A percentile compares a stretch with the other conserved stretches of the same genome.
These are phyloP conservation scores for Bocquillonia castaneifolia DNA, from an alignment of 441 rosid species.

Conservation along the genomic window DNA sequence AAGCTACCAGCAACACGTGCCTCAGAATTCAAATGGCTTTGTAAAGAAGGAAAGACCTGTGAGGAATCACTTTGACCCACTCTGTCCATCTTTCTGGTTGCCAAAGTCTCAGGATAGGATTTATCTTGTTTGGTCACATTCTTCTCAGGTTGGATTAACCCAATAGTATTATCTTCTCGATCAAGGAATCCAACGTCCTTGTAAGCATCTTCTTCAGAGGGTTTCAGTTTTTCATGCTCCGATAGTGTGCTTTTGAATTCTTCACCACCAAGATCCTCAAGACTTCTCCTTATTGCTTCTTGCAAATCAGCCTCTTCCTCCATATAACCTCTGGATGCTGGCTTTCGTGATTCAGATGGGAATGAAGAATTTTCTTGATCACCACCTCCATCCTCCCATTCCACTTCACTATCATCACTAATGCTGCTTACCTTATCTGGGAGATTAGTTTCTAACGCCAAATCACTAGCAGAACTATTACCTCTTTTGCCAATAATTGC, in stretches of 20 bases:
- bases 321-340: constrained; percentile 52
- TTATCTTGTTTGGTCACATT: constrained; percentile 28
- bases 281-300: constrained; percentile 90
- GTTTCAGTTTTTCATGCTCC: constrained; percentile 21
- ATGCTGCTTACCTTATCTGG: constrained; percentile 27
- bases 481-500: constrained; percentile 31
- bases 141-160: constrained; percentile 21
- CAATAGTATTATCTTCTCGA: constrained; percentile 28
- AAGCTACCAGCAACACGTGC: constrained; percentile 21
- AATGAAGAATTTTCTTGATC: constrained; percentile 27
- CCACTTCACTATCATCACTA: constrained; percentile 55
- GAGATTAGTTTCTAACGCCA: constrained; percentile 30
- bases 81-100: constrained; percentile 26
- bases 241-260: constrained; percentile 23
- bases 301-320: constrained; percentile 83
- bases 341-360: constrained; percentile 29
- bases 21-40: constrained; percentile 28
- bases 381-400: constrained; percentile 59
- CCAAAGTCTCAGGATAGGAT: constrained; percentile 26
- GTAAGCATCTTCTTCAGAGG: constrained; percentile 27
- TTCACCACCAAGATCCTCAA: constrained; percentile 42
- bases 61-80: constrained; percentile 24
- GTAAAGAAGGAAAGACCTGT: constrained; percentile 27
- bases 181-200: constrained; percentile 20
- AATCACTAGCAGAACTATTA: constrained; percentile 27